These are phyloP conservation scores for Camellia sinensis DNA, from an alignment of 148 eudicot species.

Conservation along the genomic window DNA sequence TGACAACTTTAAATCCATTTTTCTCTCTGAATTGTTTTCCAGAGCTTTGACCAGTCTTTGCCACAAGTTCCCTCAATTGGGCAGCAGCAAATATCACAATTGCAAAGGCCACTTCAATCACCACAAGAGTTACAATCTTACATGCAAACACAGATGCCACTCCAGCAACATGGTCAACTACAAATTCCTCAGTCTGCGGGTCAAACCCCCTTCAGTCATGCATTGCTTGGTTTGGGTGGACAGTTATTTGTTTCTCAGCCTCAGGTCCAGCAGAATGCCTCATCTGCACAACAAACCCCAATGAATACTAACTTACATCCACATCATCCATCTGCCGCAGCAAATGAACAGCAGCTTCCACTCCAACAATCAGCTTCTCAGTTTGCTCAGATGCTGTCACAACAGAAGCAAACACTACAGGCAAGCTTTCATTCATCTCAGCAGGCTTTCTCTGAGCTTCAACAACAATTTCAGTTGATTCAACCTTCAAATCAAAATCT, in stretches of 20 bases:
- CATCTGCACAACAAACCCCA: constrained; percentile 45
- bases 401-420: constrained; percentile 80
- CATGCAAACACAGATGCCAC: constrained; percentile 39
- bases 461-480: constrained; percentile 80
- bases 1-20: background rate
- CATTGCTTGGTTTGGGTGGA: constrained; percentile 34
- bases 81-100: constrained; percentile 52
- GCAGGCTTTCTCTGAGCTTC: constrained; percentile 81
- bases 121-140: constrained; percentile 49
- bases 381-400: constrained; percentile 92
- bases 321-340: constrained; percentile 31
- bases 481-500: constrained; percentile 71
- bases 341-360: constrained; percentile 46
- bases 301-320: constrained; percentile 29
- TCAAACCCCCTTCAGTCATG: constrained; percentile 47
- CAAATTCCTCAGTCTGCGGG: constrained; percentile 37
- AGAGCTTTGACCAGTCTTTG: constrained; percentile 45
- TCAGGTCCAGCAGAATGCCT: constrained; percentile 43
- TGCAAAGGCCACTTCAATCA: constrained; percentile 55
- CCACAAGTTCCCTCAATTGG: constrained; percentile 37
- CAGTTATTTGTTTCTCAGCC: constrained; percentile 38
- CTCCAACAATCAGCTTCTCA: constrained; percentile 73
- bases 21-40: background rate
- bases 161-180: constrained; percentile 43
- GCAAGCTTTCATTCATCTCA: constrained; percentile 91